Conservation (phyloP, 2,329 filamentous ascomycete species). For the Colletotrichum magnum region DNA sequence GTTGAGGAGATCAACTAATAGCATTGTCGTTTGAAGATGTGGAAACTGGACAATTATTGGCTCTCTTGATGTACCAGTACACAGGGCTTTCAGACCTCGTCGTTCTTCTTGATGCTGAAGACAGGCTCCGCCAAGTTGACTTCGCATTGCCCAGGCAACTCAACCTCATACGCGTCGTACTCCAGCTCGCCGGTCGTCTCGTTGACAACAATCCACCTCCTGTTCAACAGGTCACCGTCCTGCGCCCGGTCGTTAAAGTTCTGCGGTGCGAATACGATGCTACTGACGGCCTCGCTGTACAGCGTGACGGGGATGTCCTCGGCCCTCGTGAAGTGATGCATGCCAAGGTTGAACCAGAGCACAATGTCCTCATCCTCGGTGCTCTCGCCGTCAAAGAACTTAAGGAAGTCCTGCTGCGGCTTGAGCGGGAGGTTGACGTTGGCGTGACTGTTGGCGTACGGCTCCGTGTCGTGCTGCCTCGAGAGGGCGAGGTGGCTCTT, state of each 20-base stretch:
- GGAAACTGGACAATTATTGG: no score
- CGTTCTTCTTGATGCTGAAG: slow-evolving; percentile 35
- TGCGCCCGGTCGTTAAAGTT: slow-evolving; percentile 51
- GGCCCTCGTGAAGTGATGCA: slow-evolving; percentile 55
- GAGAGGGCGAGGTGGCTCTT: slow-evolving; percentile 60
- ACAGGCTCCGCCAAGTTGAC: slow-evolving; percentile 48
- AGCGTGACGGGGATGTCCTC: slow-evolving; percentile 50
- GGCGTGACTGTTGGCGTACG: slow-evolving; percentile 34
- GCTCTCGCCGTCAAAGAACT: slow-evolving; percentile 56
- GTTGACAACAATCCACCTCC: slow-evolving; percentile 50
- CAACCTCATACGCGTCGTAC: slow-evolving; percentile 50
- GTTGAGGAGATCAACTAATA: no score
- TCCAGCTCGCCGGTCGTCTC: slow-evolving; percentile 43
- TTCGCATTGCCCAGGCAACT: slow-evolving; percentile 47
- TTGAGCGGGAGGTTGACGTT: slow-evolving; percentile 45
- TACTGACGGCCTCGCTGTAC: slow-evolving; percentile 50
- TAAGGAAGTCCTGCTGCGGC: slow-evolving; percentile 59
- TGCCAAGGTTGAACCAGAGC: slow-evolving; percentile 64
- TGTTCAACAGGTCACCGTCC: slow-evolving; percentile 54
- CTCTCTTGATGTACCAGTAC: background rate
- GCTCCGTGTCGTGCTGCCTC: slow-evolving; percentile 35
- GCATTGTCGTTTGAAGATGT: no score
- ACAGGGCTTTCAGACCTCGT: background rate
- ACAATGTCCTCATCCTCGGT: slow-evolving; percentile 56
- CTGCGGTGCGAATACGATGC: slow-evolving; percentile 50